Percentiles rank a stretch among this genome's conserved stretches.
Evolutionary conservation across 1,284 basidiomycete species (phyloP).

Genomic region (Pseudozyma flocculosa): DNA sequence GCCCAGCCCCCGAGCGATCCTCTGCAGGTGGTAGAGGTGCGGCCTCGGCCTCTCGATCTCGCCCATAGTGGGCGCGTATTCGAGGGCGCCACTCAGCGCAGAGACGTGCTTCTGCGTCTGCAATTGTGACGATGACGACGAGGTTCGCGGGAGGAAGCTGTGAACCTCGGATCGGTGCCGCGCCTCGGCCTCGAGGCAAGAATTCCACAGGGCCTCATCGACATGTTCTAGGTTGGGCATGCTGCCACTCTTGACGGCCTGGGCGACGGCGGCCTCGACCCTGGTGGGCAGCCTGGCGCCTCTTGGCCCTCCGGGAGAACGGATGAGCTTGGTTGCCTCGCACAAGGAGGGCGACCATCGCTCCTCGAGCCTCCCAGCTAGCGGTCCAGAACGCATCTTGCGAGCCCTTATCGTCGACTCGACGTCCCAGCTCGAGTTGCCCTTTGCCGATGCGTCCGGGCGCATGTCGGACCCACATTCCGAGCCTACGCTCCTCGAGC

Average conservation of each 20-base stretch:
- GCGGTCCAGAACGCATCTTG: constrained; percentile 1
- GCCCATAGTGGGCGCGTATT: constrained; percentile 15
- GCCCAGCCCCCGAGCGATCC: constrained; percentile 9
- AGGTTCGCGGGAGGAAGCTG: constrained; percentile 7
- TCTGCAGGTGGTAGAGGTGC: constrained; percentile 27
- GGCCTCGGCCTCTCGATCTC: constrained; percentile 30
- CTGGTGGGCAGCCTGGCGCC: constrained; percentile 13
- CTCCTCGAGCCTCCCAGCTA: neutral
- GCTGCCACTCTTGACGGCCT: constrained; percentile 4
- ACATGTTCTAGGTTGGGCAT: constrained; percentile 7
- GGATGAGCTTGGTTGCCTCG: neutral
- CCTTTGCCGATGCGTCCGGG: no score
- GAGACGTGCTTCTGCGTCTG: neutral
- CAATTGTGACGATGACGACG: no score
- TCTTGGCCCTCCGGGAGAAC: neutral
- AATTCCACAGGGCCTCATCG: constrained; percentile 29
- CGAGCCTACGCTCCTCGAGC: no score
- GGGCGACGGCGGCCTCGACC: constrained; percentile 9
- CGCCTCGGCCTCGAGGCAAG: constrained; percentile 34
- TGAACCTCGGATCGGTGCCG: constrained; percentile 31
- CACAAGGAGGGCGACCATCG: neutral
- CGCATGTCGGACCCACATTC: no score
- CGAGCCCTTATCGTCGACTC: neutral
- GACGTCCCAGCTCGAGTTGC: no score
- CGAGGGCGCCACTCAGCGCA: neutral